phyloP scores from a whole-genome alignment of 805 yeast species.

The Starmerella tilneyi region DNA sequence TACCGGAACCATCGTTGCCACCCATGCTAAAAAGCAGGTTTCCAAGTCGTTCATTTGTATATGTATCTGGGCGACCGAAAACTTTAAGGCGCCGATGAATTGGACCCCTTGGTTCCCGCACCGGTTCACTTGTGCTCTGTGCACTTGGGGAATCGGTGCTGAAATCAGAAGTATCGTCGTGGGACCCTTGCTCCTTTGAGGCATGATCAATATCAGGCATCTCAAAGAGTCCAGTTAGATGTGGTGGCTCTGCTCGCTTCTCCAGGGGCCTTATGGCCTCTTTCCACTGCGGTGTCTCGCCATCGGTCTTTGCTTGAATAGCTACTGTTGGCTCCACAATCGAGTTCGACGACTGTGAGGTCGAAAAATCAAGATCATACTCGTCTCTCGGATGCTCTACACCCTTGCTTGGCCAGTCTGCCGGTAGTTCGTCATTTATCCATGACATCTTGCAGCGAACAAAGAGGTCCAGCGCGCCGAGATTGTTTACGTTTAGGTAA shows the following conservation, averaged over 20 bases:
- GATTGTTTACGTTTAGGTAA: constrained; percentile 7
- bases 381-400: neutral
- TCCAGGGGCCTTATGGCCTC: constrained; percentile 13
- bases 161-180: constrained; percentile 2
- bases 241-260: neutral
- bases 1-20: constrained; percentile 2
- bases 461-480: neutral
- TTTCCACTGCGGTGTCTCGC: constrained; percentile 20
- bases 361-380: constrained; percentile 7
- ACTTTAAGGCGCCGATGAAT: constrained; percentile 22
- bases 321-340: constrained; percentile 21
- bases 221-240: constrained; percentile 11
- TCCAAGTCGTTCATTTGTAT: constrained; percentile 24
- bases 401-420: constrained; percentile 20
- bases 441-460: constrained; percentile 17
- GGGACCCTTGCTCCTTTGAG: no score
- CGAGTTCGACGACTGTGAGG: constrained; percentile 14
- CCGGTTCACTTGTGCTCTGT: constrained; percentile 3
- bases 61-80: constrained; percentile 25
- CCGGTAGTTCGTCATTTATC: constrained; percentile 22
- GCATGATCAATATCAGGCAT: neutral
- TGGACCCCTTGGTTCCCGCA: constrained; percentile 8
- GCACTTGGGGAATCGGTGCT: constrained; percentile 4
- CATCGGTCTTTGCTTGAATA: constrained; percentile 9
- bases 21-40: constrained; percentile 22